phyloP scores from a whole-genome alignment of 805 yeast species.

The Cyberlindnera mycetangii region DNA sequence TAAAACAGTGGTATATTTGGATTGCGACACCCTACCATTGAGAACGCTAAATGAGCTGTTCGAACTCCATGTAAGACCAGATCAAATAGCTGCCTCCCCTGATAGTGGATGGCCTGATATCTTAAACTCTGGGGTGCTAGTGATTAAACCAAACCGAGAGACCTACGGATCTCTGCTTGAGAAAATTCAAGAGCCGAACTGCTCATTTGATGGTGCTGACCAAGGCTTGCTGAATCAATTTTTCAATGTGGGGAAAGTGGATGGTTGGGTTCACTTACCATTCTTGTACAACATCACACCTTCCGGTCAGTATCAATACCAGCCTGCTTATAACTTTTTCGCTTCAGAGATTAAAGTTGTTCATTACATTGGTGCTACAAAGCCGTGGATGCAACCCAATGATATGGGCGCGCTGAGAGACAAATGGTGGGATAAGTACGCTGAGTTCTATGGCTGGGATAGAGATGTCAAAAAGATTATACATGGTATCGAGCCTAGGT shows the following conservation, averaged over 20 bases:
- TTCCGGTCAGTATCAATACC: conserved; percentile 62
- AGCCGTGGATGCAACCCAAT: conserved; percentile 48
- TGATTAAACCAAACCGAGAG: conserved; percentile 47
- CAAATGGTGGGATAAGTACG: conserved; percentile 26
- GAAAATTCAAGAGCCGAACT: conserved; percentile 25
- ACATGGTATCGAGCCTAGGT: conserved; percentile 26
- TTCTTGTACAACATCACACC: conserved; percentile 84
- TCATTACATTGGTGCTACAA: conserved; percentile 65
- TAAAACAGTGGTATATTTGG: conserved; percentile 55
- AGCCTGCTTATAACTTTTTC: conserved; percentile 65
- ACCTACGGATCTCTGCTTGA: conserved; percentile 40
- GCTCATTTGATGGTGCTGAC: conserved; percentile 81
- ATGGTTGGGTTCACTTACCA: conserved; percentile 68
- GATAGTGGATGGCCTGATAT: conserved; percentile 89
- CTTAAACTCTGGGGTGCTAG: conserved; percentile 74
- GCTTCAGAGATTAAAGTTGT: conserved; percentile 41
- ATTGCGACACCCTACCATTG: conserved; percentile 58
- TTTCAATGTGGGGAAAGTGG: conserved; percentile 34
- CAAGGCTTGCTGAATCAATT: conserved; percentile 80
- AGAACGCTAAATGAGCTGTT: conserved; percentile 27
- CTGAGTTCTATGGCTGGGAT: conserved; percentile 21
- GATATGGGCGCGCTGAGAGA: conserved; percentile 17
- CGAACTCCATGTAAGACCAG: conserved; percentile 15
- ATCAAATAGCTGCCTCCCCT: conserved; percentile 47
- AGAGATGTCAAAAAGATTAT: conserved; percentile 17